Evolutionary conservation across 2,329 filamentous ascomycete genomes (phyloP), one percentile per base, ranked within the genome.

Genomic region (Colletotrichum karsti): DNA sequence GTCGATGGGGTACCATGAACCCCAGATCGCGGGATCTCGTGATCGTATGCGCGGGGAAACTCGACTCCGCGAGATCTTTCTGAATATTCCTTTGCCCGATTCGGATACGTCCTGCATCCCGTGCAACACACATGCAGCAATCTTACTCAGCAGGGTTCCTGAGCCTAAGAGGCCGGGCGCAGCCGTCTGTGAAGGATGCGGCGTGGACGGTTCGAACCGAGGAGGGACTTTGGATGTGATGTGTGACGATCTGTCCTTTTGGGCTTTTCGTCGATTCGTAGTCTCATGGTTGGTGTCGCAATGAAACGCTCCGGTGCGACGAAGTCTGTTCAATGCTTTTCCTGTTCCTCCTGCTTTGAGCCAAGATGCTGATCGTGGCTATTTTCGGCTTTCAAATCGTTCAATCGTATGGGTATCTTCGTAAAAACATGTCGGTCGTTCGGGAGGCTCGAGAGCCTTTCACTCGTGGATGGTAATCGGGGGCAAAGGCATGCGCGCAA

Each of bases 391-490:
- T 51, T 35, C 33, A 35, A 35, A 15, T 35, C 33, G 33, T 35
- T 9, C 33, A 35, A 35, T 35, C 10, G 33, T 35, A n/a, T 33
- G 44, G 57, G 57, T 60, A 60, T 60, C 57, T 51, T 60, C 33
- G 37, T 51, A 24, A 51, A n/a, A 41, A 60, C 44, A 51, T 48
- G 6, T 60, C 44, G 44, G n/a, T 60, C 33, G 57, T 51, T 26
- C 15, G 12, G 15, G 6, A n/a, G 53, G 53, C 20, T 33, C 24
- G 20, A 30, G 22, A 22, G 53, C 51, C 30, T 5, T 33, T 60
- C 44, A 51, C 42, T 60, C n/a, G 42, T 20, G 44, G 44, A 60
- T 20, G 44, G n/a, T 33, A 28, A 51, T 42, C 33, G 57, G 15
- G 30, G 22, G 57, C 22, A 12, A 22, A 50, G 10, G 44, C 30